Conservation (phyloP, 1,139 yeast species). For the Kazachstania sp. region DNA sequence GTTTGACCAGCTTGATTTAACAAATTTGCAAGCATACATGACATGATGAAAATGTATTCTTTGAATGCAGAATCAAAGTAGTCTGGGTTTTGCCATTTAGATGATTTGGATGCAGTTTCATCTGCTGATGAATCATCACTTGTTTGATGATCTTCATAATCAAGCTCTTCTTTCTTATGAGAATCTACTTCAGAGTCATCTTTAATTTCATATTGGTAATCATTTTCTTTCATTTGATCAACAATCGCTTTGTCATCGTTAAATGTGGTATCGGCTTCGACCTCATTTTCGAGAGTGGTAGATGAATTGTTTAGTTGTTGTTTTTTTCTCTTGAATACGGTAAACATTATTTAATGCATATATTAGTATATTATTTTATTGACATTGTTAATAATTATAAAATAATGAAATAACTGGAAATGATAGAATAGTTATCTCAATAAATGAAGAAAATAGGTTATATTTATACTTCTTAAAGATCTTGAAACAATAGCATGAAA, state of each 20-base stretch:
- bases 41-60: slow-evolving; percentile 31
- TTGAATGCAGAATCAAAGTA: slow-evolving; percentile 13
- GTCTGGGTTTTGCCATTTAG: slow-evolving; percentile 11
- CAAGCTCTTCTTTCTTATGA: slow-evolving; percentile 1
- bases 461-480: too few species aligned
- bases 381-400: background rate
- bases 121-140: background rate
- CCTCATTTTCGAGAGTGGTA: background rate
- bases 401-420: background rate
- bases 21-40: slow-evolving; percentile 35
- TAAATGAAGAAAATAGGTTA: background rate
- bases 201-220: background rate
- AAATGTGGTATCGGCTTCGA: background rate
- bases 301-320: background rate
- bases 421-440: background rate
- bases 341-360: background rate
- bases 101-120: slow-evolving; percentile 4
- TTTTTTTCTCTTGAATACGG: background rate
- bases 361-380: background rate
- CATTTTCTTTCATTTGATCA: background rate
- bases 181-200: slow-evolving; percentile 3
- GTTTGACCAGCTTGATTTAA: slow-evolving; percentile 32
- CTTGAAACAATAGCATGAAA: too few species aligned
- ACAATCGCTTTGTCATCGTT: background rate
- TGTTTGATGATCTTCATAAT: slow-evolving; percentile 9